phyloP scores from a whole-genome alignment of 306 rosid species.

The Coriaria nepalensis region DNA sequence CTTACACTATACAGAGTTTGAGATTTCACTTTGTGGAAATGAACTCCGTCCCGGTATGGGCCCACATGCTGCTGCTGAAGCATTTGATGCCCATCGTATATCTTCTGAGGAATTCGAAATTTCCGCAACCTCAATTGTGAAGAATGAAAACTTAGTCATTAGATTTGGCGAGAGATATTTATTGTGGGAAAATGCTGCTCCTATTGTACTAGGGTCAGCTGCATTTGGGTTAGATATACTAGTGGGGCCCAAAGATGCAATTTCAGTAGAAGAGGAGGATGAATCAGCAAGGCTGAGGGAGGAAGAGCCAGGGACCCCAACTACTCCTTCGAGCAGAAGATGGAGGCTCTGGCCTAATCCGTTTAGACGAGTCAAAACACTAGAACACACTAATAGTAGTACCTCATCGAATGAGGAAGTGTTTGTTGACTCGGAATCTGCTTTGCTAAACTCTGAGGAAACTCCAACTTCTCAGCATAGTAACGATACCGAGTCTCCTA shows the following conservation, averaged over 20 bases:
- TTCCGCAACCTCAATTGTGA: slow-evolving; percentile 48
- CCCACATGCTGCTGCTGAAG: slow-evolving; percentile 54
- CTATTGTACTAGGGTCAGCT: slow-evolving; percentile 61
- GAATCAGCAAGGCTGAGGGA: slow-evolving; percentile 30
- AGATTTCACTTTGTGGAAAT: slow-evolving; percentile 79
- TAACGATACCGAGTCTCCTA: slow-evolving; percentile 32
- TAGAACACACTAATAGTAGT: slow-evolving; percentile 51
- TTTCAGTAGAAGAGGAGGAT: slow-evolving; percentile 54
- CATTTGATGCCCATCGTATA: slow-evolving; percentile 49
- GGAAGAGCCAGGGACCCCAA: slow-evolving; percentile 22
- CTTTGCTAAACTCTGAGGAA: slow-evolving; percentile 25
- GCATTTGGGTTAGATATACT: slow-evolving; percentile 59
- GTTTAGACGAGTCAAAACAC: slow-evolving; percentile 79
- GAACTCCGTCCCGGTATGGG: slow-evolving; percentile 74
- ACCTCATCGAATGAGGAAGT: slow-evolving; percentile 54
- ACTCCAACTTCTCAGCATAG: slow-evolving; percentile 21
- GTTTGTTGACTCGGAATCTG: slow-evolving; percentile 81
- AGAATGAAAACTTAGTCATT: slow-evolving; percentile 58
- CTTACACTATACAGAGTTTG: slow-evolving; percentile 41
- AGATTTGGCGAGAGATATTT: slow-evolving; percentile 56
- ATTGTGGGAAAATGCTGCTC: slow-evolving; percentile 84
- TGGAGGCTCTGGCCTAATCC: slow-evolving; percentile 96
- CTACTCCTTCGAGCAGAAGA: slow-evolving; percentile 52
- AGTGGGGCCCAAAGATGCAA: slow-evolving; percentile 49
- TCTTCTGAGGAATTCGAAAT: slow-evolving; percentile 44